Evolutionary conservation across 169 alveolate species (phyloP), one percentile per base, ranked within the genome.

Genomic region (Eimeria zaria): DNA sequence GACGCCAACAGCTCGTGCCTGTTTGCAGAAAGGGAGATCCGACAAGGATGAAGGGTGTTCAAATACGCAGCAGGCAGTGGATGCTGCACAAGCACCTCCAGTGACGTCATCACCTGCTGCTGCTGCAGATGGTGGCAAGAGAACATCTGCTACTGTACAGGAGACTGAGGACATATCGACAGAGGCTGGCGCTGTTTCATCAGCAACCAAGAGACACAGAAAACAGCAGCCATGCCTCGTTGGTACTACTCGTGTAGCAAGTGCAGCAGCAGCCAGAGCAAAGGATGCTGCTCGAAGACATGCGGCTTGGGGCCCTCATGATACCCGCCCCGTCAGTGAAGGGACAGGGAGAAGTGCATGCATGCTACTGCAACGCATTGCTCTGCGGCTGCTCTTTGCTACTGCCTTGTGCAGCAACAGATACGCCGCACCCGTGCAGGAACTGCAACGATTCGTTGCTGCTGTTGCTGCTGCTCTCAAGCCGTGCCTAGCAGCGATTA

Each of bases 351-450:
- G 87, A 36, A 67, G 85, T 73, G 95, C 74, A 8, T 89, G 95
- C 60, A 36, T 89, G 87, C 51, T 89, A 87, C 95, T 89, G 95
- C 84, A 69, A 74, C 95, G 95, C 58, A 69, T 89, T 30, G 95
- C 95, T 39, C 44, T 89, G 87, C 74, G 87, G 71, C 73, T 89
- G 39, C n/a, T 89, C n/a, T 89, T 89, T 30, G 87, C 84, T 48
- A 87, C 53, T 16, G 95, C 87, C 30, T 39, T 69, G 83, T 89
- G 95, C 87, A 89, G 95, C 53, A 89, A 74, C 95, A 64, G 73
- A 67, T 46, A 64, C 87, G 48, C 87, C 87, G 14, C 85, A 53
- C 95, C 95, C 30, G 87, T 69, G 58, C 74, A 30, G 39, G 64
- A 87, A 83, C 81, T 87, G 81, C 93, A 87, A 67, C 93, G 93